Evolutionary conservation across 768 basidiomycete species (phyloP).

Genomic region (Phaeotremella skinneri): DNA sequence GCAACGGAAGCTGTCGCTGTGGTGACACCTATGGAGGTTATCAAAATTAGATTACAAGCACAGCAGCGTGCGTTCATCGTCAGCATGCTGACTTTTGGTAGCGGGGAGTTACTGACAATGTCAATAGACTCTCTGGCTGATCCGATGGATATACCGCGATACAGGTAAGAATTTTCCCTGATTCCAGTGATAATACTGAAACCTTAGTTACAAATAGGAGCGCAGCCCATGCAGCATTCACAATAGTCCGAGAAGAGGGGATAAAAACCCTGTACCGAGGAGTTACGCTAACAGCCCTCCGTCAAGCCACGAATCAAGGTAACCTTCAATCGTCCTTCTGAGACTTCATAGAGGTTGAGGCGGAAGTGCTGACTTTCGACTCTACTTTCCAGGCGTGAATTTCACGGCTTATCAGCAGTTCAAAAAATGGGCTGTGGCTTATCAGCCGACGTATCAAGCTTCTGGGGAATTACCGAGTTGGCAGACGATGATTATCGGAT

Average conservation of each 20-base stretch:
- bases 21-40: constrained; percentile 98
- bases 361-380: background rate
- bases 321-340: background rate
- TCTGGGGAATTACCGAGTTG: constrained; percentile 76
- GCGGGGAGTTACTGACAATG: background rate
- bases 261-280: constrained; percentile 80
- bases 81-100: background rate
- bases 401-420: constrained; percentile 98
- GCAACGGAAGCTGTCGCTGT: constrained; percentile 92
- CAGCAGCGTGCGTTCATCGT: constrained; percentile 64
- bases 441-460: constrained; percentile 68
- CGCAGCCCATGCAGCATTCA: constrained; percentile 93
- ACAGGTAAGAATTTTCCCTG: constrained; percentile 56
- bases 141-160: constrained; percentile 86
- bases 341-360: background rate
- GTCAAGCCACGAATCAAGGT: constrained; percentile 99
- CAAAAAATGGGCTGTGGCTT: constrained; percentile 73
- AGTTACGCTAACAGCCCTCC: constrained; percentile 83
- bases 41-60: constrained; percentile 96
- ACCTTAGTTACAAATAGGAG: constrained; percentile 54
- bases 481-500: constrained; percentile 91
- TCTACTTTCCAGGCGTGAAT: constrained; percentile 68
- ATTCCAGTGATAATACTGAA: background rate
- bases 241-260: constrained; percentile 91
- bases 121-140: constrained; percentile 79